Conservation (phyloP, 768 basidiomycete species). For the Lentinula detonsa region DNA sequence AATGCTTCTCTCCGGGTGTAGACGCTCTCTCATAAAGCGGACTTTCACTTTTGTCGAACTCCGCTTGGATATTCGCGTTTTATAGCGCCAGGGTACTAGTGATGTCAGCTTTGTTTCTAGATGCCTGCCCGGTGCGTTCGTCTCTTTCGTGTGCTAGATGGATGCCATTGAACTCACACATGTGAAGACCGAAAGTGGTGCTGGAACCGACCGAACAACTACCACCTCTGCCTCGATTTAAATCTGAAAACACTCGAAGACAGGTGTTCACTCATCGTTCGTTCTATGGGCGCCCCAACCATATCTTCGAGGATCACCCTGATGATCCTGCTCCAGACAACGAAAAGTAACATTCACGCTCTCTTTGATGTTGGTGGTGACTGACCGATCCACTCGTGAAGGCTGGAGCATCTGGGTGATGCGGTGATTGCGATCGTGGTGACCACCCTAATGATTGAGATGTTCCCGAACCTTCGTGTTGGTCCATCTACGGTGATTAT, state of each 20-base stretch:
- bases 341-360: conserved; percentile 49
- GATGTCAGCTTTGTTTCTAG: not conserved
- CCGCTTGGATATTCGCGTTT: not conserved
- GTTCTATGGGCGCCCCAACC: conserved; percentile 59
- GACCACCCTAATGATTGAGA: conserved; percentile 55
- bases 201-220: conserved; percentile 16
- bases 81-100: not conserved
- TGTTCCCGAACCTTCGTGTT: conserved; percentile 66
- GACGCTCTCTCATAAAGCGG: not conserved
- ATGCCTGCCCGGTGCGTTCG: not conserved
- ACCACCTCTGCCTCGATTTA: conserved; percentile 59
- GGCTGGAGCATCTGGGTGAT: conserved; percentile 76
- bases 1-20: not conserved
- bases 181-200: not conserved
- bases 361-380: not conserved
- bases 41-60: not conserved
- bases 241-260: conserved; percentile 32
- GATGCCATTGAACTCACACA: not conserved
- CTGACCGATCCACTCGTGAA: conserved; percentile 17
- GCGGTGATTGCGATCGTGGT: conserved; percentile 64
- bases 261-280: conserved; percentile 77
- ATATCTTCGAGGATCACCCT: conserved; percentile 69
- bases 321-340: conserved; percentile 77
- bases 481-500: conserved; percentile 68
- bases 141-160: not conserved